Evolutionary conservation across 371 early-diverging fungal species (phyloP).

Genomic region (Circinella umbellata): DNA sequence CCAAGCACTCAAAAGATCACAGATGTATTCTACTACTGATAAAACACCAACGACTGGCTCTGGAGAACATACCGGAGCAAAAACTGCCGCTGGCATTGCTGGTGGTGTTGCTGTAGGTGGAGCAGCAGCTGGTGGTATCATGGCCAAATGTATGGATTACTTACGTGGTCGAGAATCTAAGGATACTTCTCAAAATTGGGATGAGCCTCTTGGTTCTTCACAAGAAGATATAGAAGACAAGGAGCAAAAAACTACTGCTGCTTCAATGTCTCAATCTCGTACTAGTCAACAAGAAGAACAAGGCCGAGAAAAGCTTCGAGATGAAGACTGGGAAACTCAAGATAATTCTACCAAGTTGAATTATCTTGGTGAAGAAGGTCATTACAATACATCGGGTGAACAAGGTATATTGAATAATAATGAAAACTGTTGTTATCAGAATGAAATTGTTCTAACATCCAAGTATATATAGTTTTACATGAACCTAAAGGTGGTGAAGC

Average conservation of each 20-base stretch:
- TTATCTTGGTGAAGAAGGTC: constrained; percentile 1
- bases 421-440: too few relatives aligned
- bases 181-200: constrained; percentile 1
- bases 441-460: too few relatives aligned
- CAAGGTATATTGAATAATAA: background rate
- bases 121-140: constrained; percentile 7
- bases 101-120: constrained; percentile 8
- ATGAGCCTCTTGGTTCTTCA: background rate
- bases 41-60: background rate
- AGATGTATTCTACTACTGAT: background rate
- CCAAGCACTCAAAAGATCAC: background rate
- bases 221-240: background rate
- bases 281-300: background rate
- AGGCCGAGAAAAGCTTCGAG: background rate
- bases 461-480: too few relatives aligned
- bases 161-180: constrained; percentile 5
- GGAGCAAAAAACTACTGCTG: background rate
- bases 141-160: constrained; percentile 11
- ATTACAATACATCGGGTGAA: background rate
- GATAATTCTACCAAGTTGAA: background rate
- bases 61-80: background rate
- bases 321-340: background rate
- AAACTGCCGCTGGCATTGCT: background rate
- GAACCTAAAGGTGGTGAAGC: too few relatives aligned
- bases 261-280: background rate